A percentile compares a stretch with the other conserved stretches of the same genome.
Evolutionary conservation across 192 early-diverging fungal genomes (phyloP).

Genomic region (Gorgonomyces haynaldii): DNA sequence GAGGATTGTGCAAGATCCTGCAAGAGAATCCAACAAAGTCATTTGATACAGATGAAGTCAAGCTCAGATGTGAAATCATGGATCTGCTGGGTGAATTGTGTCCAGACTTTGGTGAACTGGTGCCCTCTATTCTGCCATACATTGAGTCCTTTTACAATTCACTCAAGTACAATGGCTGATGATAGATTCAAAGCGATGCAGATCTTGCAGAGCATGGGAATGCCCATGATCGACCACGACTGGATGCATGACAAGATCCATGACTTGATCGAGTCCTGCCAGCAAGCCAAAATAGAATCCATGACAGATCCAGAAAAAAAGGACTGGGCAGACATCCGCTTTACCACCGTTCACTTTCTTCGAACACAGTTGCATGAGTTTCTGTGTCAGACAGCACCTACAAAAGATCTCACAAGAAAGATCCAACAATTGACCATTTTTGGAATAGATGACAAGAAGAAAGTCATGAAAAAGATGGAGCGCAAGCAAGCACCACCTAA

Average conservation of each 20-base stretch:
- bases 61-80: slow-evolving; percentile 10
- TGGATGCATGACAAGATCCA: slow-evolving; percentile 14
- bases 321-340: too few relatives aligned
- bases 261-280: background rate
- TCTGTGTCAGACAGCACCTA: slow-evolving; percentile 18
- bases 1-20: slow-evolving; percentile 12
- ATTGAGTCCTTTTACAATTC: slow-evolving; percentile 10
- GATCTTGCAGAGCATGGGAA: slow-evolving; percentile 14
- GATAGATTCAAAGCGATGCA: slow-evolving; percentile 11
- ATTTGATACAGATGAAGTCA: slow-evolving; percentile 4
- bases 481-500: too few relatives aligned
- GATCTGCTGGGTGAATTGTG: slow-evolving; percentile 14
- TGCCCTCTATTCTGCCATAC: slow-evolving; percentile 26
- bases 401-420: slow-evolving; percentile 16
- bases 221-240: slow-evolving; percentile 7
- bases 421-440: slow-evolving; percentile 19
- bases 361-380: slow-evolving; percentile 18
- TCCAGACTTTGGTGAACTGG: slow-evolving; percentile 12
- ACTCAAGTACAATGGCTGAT: slow-evolving; percentile 10
- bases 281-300: background rate
- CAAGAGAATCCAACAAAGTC: slow-evolving; percentile 13
- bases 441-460: slow-evolving; percentile 18
- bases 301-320: too few relatives aligned
- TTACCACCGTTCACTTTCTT: too few relatives aligned
- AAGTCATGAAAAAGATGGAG: too few relatives aligned